Conservation (phyloP, 2,329 filamentous ascomycete genomes). For the Chaetothyriales sp. region DNA sequence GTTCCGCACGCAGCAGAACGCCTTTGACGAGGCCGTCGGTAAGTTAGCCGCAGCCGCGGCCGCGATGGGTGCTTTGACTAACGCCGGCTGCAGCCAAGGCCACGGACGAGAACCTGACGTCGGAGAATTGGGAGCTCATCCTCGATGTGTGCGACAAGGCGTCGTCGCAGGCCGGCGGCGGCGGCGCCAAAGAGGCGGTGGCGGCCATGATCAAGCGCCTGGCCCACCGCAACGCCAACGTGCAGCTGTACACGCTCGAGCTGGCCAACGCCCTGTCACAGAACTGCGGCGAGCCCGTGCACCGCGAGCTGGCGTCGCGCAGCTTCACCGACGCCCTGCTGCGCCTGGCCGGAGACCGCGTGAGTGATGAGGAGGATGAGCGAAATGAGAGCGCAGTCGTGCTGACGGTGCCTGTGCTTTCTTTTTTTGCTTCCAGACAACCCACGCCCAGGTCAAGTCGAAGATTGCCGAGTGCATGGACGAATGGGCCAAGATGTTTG, state of each 20-base stretch:
- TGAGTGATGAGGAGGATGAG: conserved; percentile 19
- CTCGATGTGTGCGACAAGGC: conserved; percentile 51
- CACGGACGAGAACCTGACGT: conserved; percentile 94
- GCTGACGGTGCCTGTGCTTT: conserved; percentile 6
- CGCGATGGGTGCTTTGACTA: not conserved
- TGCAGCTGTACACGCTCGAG: conserved; percentile 88
- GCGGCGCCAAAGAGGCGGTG: conserved; percentile 57
- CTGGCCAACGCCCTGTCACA: conserved; percentile 81
- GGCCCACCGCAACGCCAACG: conserved; percentile 87
- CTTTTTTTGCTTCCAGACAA: conserved; percentile 50
- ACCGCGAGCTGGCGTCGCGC: conserved; percentile 77
- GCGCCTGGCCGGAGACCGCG: conserved; percentile 74
- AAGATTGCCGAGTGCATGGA: conserved; percentile 96
- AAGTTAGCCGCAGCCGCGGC: conserved; percentile 22
- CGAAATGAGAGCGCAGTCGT: conserved; percentile 4
- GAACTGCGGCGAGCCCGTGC: conserved; percentile 76
- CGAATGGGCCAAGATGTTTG: conserved; percentile 93
- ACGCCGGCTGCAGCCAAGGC: conserved; percentile 48
- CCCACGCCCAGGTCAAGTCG: conserved; percentile 87
- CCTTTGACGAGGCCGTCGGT: conserved; percentile 59
- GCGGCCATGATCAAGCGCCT: conserved; percentile 83
- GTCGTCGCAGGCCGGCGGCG: conserved; percentile 29
- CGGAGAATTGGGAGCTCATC: conserved; percentile 64
- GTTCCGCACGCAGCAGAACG: conserved; percentile 52
- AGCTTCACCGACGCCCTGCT: conserved; percentile 90